Base-by-base conservation (phyloP, 148 eudicot species). In the Chenopodium berlandieri region DNA sequence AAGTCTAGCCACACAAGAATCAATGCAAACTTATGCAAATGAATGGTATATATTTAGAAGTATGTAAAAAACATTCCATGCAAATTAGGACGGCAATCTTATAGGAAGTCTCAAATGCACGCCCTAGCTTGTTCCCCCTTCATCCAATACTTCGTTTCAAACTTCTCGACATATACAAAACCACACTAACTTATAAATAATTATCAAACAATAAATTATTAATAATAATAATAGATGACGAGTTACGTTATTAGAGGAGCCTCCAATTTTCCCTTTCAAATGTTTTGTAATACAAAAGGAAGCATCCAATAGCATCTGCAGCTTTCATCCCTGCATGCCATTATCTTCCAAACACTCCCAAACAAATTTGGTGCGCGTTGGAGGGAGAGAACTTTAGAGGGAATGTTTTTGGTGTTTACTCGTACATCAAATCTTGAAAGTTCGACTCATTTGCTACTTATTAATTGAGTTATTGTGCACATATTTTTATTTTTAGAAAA, bases 291-390 rank as follows among this genome's bases (percentile, higher is more conserved):
- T 71, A 62, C 74, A 78, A 73, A 75, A 37, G 64, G 77, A 50
- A 71, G 71, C 75, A 81, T 74, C 69, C 78, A 80, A 71, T 75
- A 83, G 87, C 84, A 89, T 79, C 79, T 83, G 88, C 92, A 90
- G 92, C 91, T 87, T 90, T 91, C 86, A 65, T 52, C 76, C 17
- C 58, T 25, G 94, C 97, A 91, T 90, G 97, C 92, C 97, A 90
- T 86, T 87, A 70, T 72, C 76, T n/a, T 88, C 94, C 94, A 92
- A 87, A 67, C 64, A 71, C 90, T 82, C 65, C n/a, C 70, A 17
- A 89, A 89, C 97, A 92, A 92, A 81, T 47, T 12, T 31, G 47
- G 62, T 75, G 82, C 68, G 81, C 86, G 34, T 84, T 79, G 80
- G 75, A 71, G 76, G 70, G 76, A 69, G 77, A 66, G 44, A 50